Percentiles rank a stretch among this genome's conserved stretches.
Evolutionary conservation across 495 filamentous ascomycete species (phyloP).

Genomic region (Apiosordaria backusii): DNA sequence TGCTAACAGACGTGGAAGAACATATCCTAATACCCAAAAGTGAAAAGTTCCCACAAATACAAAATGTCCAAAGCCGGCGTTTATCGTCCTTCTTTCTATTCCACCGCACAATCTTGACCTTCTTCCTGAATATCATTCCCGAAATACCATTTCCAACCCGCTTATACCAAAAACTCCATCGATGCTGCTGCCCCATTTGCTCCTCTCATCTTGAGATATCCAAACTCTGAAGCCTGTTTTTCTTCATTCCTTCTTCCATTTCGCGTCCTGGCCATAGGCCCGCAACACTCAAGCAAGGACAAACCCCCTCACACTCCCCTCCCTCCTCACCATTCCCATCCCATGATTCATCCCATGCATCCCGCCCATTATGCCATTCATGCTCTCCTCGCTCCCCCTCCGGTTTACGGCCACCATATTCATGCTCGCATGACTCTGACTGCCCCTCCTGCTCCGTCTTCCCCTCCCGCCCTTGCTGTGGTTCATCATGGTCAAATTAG

Average conservation of each 20-base stretch:
- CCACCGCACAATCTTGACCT: neutral
- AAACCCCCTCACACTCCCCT: neutral
- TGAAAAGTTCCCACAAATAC: neutral
- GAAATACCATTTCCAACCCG: too few relatives aligned
- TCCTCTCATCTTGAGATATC: too few relatives aligned
- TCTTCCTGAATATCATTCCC: too few relatives aligned
- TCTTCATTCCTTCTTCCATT: too few relatives aligned
- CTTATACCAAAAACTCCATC: too few relatives aligned
- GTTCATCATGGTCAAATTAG: slow-evolving; percentile 20
- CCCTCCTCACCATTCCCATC: neutral
- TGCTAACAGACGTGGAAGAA: neutral
- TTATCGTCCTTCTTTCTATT: too few relatives aligned
- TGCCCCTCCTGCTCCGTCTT: slow-evolving; percentile 3
- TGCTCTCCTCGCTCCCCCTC: neutral
- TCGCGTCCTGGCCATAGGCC: too few relatives aligned
- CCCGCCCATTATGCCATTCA: neutral
- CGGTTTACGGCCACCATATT: neutral
- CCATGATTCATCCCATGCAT: neutral
- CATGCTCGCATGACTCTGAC: neutral
- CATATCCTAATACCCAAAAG: neutral
- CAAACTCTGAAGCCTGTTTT: neutral
- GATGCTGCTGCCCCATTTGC: too few relatives aligned
- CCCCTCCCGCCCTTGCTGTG: neutral
- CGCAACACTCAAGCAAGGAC: neutral
- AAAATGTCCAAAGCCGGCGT: neutral